Percentiles rank a stretch among this genome's conserved stretches.
Evolutionary conservation across 164 flowering plant genomes (phyloP).

Genomic region (Hamamelis virginiana): DNA sequence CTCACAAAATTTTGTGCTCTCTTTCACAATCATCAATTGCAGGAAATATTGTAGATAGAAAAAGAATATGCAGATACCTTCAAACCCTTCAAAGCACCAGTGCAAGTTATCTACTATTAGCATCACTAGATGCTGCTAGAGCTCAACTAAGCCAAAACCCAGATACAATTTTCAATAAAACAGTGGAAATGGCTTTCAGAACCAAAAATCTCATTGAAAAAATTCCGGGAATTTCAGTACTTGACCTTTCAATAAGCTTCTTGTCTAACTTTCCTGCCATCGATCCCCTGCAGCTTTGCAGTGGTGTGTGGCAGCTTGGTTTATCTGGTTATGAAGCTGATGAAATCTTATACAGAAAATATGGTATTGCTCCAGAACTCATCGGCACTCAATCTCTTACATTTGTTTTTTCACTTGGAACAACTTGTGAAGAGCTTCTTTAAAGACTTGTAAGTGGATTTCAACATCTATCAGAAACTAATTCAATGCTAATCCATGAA

Average conservation of each 20-base stretch:
- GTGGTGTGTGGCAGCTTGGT: slow-evolving; percentile 33
- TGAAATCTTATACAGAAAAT: slow-evolving; percentile 23
- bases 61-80: slow-evolving; percentile 33
- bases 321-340: slow-evolving; percentile 45
- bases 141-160: slow-evolving; percentile 34
- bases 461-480: slow-evolving; percentile 13
- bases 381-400: slow-evolving; percentile 34
- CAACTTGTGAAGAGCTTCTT: slow-evolving; percentile 29
- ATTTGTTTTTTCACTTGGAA: slow-evolving; percentile 37
- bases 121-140: slow-evolving; percentile 45
- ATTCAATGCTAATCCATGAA: background rate
- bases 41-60: slow-evolving; percentile 32
- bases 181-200: slow-evolving; percentile 28
- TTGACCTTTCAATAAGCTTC: slow-evolving; percentile 21
- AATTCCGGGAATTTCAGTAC: slow-evolving; percentile 27
- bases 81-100: slow-evolving; percentile 43
- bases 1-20: slow-evolving; percentile 45
- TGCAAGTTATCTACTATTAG: slow-evolving; percentile 40
- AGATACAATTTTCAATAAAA: slow-evolving; percentile 23
- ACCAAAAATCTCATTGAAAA: slow-evolving; percentile 14
- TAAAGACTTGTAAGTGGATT: slow-evolving; percentile 31
- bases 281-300: slow-evolving; percentile 36
- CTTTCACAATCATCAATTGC: slow-evolving; percentile 46
- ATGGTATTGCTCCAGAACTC: slow-evolving; percentile 31
- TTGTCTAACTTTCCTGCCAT: slow-evolving; percentile 24